Evolutionary conservation across 768 basidiomycete species (phyloP).

Genomic region (Coprinellus micaceus): DNA sequence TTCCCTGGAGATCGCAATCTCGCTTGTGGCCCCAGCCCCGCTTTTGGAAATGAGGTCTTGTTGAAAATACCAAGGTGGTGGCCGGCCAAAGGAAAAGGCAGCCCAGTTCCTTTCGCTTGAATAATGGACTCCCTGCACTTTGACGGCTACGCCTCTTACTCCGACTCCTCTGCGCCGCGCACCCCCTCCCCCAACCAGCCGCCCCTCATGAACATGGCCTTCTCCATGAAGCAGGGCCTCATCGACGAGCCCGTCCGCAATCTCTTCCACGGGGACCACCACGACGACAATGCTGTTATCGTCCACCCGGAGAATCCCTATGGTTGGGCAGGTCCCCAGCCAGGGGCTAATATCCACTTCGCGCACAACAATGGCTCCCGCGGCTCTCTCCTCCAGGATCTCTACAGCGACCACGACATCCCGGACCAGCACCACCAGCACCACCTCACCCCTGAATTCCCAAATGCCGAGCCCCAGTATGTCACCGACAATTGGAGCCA

Average conservation of each 20-base stretch:
- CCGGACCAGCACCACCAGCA: conserved; percentile 38
- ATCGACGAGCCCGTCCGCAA: conserved; percentile 45
- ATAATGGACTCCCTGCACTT: conserved; percentile 48
- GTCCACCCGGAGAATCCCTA: conserved; percentile 28
- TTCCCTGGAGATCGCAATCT: conserved; percentile 8
- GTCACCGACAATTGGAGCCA: conserved; percentile 32
- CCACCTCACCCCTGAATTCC: conserved; percentile 31
- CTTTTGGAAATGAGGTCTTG: conserved; percentile 6
- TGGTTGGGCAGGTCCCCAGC: conserved; percentile 31
- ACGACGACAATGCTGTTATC: conserved; percentile 43
- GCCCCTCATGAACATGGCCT: conserved; percentile 26
- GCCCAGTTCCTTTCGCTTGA: conserved; percentile 12
- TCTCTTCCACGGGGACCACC: conserved; percentile 47
- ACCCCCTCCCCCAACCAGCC: conserved; percentile 61
- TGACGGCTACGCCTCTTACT: conserved; percentile 62
- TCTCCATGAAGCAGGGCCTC: conserved; percentile 25
- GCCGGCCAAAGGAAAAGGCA: conserved; percentile 12
- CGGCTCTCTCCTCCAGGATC: conserved; percentile 63
- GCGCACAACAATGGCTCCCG: conserved; percentile 31
- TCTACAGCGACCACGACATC: conserved; percentile 49
- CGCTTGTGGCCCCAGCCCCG: not conserved
- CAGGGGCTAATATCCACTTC: conserved; percentile 26
- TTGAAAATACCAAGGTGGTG: conserved; percentile 7
- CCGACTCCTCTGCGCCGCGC: conserved; percentile 66
- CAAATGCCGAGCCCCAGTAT: conserved; percentile 27